A percentile compares a stretch with the other conserved stretches of the same genome.
phyloP scores from a whole-genome alignment of 1,139 yeast genomes.

The Meyerozyma guilliermondii region DNA sequence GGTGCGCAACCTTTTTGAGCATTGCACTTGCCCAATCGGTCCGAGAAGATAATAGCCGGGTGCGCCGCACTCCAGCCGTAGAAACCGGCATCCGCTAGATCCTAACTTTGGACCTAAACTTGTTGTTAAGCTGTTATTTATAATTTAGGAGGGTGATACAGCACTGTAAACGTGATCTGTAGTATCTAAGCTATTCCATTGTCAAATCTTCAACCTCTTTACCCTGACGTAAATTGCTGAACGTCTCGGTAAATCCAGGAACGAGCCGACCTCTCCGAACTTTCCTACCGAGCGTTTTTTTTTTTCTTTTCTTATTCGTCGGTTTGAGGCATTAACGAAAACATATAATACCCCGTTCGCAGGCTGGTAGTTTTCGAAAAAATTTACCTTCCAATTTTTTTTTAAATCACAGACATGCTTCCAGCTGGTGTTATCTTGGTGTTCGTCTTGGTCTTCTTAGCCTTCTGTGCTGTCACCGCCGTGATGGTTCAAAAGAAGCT shows the following conservation, averaged over 20 bases:
- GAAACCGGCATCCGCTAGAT: background rate
- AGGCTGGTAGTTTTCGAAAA: background rate
- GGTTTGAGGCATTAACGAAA: constrained; percentile 1
- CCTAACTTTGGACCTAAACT: background rate
- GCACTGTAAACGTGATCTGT: too few relatives aligned
- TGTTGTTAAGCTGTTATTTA: too few relatives aligned
- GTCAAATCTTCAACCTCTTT: background rate
- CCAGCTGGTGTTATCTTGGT: constrained; percentile 52
- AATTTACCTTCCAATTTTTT: constrained; percentile 3
- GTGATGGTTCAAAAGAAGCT: constrained; percentile 33
- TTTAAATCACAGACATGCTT: constrained; percentile 26
- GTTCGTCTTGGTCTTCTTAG: constrained; percentile 42
- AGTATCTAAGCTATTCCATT: too few relatives aligned
- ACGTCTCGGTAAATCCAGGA: background rate
- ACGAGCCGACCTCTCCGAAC: constrained; percentile 2
- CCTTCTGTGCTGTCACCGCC: constrained; percentile 31
- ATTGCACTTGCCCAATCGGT: constrained; percentile 1
- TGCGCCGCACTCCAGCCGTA: constrained; percentile 2
- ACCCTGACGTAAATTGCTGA: background rate
- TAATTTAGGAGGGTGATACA: too few relatives aligned
- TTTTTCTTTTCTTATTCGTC: constrained; percentile 1
- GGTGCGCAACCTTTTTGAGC: background rate
- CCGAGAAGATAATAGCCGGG: background rate
- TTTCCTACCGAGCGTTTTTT: constrained; percentile 1
- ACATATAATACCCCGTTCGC: constrained; percentile 2